A percentile compares a stretch with the other conserved stretches of the same genome.
These are phyloP conservation scores for Prinsepia uniflora DNA, from an alignment of 306 rosid species.

Conservation along the genomic window DNA sequence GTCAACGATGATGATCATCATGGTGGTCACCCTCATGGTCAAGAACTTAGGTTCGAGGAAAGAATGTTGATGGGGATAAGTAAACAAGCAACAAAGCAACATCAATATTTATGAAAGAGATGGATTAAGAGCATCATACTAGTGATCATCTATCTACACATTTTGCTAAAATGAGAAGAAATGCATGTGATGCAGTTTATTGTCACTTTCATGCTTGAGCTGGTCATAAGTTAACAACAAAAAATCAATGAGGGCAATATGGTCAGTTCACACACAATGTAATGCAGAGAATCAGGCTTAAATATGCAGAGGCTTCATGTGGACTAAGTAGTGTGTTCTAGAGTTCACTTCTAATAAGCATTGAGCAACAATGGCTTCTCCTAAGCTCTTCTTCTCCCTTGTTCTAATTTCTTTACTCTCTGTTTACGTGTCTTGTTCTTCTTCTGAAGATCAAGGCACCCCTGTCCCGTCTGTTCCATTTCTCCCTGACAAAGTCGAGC, in stretches of 20 bases:
- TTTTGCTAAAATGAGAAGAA: not conserved
- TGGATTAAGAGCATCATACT: not conserved
- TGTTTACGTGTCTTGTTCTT: not conserved
- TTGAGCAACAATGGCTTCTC: constrained; percentile 6
- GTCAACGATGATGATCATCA: not conserved
- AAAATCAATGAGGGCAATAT: too few species aligned
- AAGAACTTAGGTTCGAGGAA: too few species aligned
- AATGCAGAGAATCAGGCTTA: not conserved
- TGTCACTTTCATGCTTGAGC: not conserved
- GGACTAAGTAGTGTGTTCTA: not conserved
- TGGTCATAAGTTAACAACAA: too few species aligned
- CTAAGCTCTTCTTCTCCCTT: not conserved
- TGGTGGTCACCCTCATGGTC: not conserved
- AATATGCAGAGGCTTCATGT: not conserved
- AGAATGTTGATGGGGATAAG: too few species aligned
- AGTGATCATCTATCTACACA: not conserved
- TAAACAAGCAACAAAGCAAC: too few species aligned
- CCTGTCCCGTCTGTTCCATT: not conserved
- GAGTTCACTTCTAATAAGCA: not conserved
- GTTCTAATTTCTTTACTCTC: not conserved
- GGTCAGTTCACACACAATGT: not conserved
- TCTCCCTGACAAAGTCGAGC: constrained; percentile 35
- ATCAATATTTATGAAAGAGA: too few species aligned
- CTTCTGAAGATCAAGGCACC: constrained; percentile 6
- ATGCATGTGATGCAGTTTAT: not conserved